Evolutionary conservation across 805 yeast species (phyloP).

Genomic region (Saturnispora quitensis): DNA sequence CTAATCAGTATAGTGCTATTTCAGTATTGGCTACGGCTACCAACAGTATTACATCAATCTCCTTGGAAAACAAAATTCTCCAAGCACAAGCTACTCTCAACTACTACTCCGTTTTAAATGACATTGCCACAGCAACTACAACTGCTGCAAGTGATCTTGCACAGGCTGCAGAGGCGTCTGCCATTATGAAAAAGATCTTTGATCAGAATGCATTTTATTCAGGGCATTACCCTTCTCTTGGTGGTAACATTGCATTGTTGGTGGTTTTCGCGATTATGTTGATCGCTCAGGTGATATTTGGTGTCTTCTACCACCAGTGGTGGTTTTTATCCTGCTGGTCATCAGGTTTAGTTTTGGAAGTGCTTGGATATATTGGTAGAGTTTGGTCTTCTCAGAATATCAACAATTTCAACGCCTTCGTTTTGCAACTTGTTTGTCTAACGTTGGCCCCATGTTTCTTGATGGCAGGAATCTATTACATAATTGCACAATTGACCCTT

Average conservation of each 20-base stretch:
- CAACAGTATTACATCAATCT: neutral
- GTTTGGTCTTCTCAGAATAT: conserved; percentile 34
- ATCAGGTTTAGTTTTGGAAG: conserved; percentile 50
- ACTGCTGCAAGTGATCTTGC: conserved; percentile 12
- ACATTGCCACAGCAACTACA: conserved; percentile 22
- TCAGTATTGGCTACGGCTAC: conserved; percentile 5
- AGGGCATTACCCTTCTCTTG: conserved; percentile 41
- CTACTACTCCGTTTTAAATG: conserved; percentile 18
- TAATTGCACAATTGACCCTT: conserved; percentile 57
- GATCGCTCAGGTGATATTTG: conserved; percentile 33
- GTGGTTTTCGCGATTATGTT: conserved; percentile 44
- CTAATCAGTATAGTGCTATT: neutral
- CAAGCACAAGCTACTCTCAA: conserved; percentile 18
- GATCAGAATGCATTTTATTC: conserved; percentile 21
- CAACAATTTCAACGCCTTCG: conserved; percentile 32
- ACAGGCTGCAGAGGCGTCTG: conserved; percentile 20
- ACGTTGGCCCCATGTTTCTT: conserved; percentile 78
- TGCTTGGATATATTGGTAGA: conserved; percentile 62
- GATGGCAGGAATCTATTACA: conserved; percentile 75
- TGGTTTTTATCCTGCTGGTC: conserved; percentile 57
- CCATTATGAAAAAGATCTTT: conserved; percentile 13
- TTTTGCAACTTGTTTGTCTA: conserved; percentile 58
- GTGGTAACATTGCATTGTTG: conserved; percentile 51
- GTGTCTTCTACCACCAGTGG: conserved; percentile 42
- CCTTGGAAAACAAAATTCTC: conserved; percentile 9